Conservation (phyloP, 208 protist species). For the Acanthamoeba triangularis region DNA sequence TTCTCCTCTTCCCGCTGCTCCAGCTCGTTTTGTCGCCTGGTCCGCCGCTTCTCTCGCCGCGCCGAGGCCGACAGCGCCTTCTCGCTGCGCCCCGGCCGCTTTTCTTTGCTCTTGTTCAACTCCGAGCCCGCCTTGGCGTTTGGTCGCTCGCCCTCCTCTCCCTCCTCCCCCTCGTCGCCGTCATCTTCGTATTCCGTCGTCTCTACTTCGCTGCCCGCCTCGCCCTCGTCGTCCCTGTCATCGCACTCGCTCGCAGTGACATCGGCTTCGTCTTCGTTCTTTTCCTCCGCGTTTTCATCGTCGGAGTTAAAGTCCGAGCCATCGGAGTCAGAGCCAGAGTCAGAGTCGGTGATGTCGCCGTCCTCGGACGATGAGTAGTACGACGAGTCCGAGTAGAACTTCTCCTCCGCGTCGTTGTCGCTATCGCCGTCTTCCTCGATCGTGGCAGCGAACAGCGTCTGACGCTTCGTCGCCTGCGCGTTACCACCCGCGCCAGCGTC, state of each 20-base stretch:
- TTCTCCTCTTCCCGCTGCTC: not conserved
- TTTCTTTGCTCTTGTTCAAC: not conserved
- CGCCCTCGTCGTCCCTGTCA: not conserved
- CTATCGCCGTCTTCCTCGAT: not conserved
- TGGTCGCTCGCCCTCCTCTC: not conserved
- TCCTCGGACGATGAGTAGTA: constrained; percentile 53
- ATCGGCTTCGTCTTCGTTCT: not conserved
- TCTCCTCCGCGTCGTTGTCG: not conserved
- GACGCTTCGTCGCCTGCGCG: not conserved
- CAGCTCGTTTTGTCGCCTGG: not conserved
- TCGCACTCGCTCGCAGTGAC: not conserved
- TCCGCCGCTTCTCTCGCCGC: not conserved
- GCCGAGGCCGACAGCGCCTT: not conserved
- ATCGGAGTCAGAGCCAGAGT: not conserved
- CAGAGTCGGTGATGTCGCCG: constrained; percentile 1
- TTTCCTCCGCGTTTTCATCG: not conserved
- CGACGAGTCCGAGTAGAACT: constrained; percentile 57
- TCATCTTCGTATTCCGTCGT: not conserved
- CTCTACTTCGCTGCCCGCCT: not conserved
- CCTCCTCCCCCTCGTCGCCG: not conserved
- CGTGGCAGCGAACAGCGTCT: too few relatives aligned
- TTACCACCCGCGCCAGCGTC: too few relatives aligned
- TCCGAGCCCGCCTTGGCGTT: not conserved
- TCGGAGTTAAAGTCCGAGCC: not conserved
- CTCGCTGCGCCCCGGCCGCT: too few relatives aligned